Conservation (phyloP, 2,329 filamentous ascomycete species). For the Zasmidium angulare region DNA sequence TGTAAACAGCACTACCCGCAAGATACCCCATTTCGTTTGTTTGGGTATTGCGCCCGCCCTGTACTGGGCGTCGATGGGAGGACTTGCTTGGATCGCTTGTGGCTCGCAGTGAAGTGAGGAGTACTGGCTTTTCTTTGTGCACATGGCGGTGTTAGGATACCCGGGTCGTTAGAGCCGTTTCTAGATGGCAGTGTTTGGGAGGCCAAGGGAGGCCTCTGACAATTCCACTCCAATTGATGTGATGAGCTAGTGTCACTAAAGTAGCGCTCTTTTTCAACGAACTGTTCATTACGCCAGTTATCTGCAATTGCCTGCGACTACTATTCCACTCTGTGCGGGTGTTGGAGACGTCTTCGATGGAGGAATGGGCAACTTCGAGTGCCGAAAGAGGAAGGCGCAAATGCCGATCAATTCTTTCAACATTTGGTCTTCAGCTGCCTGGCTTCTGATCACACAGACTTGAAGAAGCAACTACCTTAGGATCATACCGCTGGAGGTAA, state of each 20-base stretch:
- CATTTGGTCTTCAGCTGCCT: background rate
- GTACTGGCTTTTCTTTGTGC: background rate
- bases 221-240: background rate
- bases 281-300: too few species aligned
- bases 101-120: too few species aligned
- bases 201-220: background rate
- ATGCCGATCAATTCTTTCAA: background rate
- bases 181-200: background rate
- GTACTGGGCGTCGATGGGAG: background rate
- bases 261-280: too few species aligned
- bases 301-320: too few species aligned
- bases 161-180: background rate
- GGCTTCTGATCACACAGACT: background rate
- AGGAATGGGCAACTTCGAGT: background rate
- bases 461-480: background rate
- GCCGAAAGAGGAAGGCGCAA: background rate
- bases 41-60: background rate
- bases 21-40: constrained; percentile 5
- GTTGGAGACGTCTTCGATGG: too few species aligned
- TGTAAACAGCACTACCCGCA: background rate
- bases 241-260: background rate
- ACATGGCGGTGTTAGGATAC: background rate
- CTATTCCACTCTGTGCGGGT: too few species aligned
- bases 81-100: background rate
- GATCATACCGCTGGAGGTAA: background rate